Conservation (phyloP, 306 rosid species). For the Cajanus cajan region DNA sequence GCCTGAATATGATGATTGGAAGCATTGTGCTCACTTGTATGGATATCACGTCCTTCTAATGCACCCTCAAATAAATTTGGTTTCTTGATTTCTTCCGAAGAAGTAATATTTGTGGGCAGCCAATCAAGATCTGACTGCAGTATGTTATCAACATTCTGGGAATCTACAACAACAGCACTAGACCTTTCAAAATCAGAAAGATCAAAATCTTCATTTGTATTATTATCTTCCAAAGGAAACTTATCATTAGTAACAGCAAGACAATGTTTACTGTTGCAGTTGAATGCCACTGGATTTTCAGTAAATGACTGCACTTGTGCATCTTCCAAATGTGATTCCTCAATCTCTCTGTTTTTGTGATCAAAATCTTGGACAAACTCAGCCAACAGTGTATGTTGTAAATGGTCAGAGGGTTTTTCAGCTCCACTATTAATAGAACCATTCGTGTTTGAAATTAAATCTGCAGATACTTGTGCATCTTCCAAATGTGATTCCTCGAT, state of each 20-base stretch:
- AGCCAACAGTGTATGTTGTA: neutral
- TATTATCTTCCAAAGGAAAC: conserved; percentile 21
- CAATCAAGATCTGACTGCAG: conserved; percentile 32
- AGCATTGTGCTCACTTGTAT: conserved; percentile 23
- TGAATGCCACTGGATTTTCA: conserved; percentile 18
- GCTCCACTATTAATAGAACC: neutral
- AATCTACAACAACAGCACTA: conserved; percentile 26
- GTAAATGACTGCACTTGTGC: conserved; percentile 10
- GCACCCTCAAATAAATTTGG: conserved; percentile 29
- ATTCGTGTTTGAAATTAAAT: conserved; percentile 12
- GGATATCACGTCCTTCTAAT: conserved; percentile 22
- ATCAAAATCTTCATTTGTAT: conserved; percentile 28
- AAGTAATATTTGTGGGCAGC: conserved; percentile 27
- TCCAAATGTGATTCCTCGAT: conserved; percentile 27
- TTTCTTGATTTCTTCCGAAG: conserved; percentile 34
- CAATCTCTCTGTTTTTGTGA: conserved; percentile 4
- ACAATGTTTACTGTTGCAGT: conserved; percentile 10
- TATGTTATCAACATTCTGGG: conserved; percentile 8
- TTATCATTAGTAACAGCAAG: conserved; percentile 16
- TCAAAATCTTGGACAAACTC: conserved; percentile 29
- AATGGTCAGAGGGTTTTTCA: conserved; percentile 20
- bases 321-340: conserved; percentile 29
- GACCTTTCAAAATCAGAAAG: conserved; percentile 38
- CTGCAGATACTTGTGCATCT: conserved; percentile 21
- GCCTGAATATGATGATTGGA: conserved; percentile 27